These are phyloP conservation scores for Verticillium albo-atrum DNA, from an alignment of 2,329 filamentous ascomycete genomes.

Conservation along the genomic window DNA sequence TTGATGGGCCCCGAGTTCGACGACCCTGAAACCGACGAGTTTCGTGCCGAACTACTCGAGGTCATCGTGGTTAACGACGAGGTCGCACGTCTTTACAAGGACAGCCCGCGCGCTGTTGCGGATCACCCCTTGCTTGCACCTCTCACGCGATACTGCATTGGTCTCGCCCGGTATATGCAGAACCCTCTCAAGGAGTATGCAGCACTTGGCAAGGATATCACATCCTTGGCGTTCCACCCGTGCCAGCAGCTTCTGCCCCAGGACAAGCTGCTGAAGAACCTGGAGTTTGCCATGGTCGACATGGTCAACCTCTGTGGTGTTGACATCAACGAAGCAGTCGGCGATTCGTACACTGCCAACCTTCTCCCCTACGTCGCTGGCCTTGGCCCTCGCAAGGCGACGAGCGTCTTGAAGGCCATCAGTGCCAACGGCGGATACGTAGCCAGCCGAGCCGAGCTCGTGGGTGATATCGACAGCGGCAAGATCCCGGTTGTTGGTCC, in stretches of 20 bases:
- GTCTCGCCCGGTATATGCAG: constrained; percentile 85
- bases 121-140: constrained; percentile 80
- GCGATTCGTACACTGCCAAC: constrained; percentile 76
- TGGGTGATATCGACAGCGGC: constrained; percentile 79
- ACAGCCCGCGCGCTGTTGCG: constrained; percentile 70
- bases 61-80: constrained; percentile 94
- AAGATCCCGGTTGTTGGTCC: constrained; percentile 78
- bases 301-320: constrained; percentile 97
- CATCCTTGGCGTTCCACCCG: constrained; percentile 82
- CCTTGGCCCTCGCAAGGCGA: constrained; percentile 86
- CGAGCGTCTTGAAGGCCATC: constrained; percentile 69
- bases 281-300: constrained; percentile 97
- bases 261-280: constrained; percentile 78
- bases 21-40: constrained; percentile 70
- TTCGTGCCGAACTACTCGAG: constrained; percentile 74
- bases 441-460: constrained; percentile 77
- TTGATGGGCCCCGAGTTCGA: constrained; percentile 79
- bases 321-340: constrained; percentile 87
- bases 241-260: constrained; percentile 85
- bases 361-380: constrained; percentile 88
- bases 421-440: constrained; percentile 87
- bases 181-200: constrained; percentile 97
- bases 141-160: constrained; percentile 84
- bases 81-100: constrained; percentile 93
- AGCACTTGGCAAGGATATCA: constrained; percentile 80